Evolutionary conservation across 2,329 filamentous ascomycete genomes (phyloP).

Genomic region (Alternaria ventricosa): DNA sequence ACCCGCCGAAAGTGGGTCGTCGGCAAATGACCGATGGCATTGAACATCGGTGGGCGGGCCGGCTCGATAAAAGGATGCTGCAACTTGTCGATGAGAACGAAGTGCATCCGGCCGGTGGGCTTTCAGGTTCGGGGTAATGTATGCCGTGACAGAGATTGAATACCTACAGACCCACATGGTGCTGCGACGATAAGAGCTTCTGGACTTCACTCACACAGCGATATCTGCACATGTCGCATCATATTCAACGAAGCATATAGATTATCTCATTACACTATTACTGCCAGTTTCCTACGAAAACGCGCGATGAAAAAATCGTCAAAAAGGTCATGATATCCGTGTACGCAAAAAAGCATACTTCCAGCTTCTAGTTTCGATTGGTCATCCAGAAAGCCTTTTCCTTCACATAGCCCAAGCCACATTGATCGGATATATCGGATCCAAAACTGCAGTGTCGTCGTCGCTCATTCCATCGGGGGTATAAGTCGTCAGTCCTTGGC

Average conservation of each 20-base stretch:
- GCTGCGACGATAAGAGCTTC: not conserved
- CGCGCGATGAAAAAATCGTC: slow-evolving; percentile 18
- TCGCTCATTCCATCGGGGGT: slow-evolving; percentile 39
- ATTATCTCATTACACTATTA: slow-evolving; percentile 20
- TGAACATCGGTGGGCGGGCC: slow-evolving; percentile 2
- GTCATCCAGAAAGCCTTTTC: not conserved
- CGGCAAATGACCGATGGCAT: slow-evolving; percentile 23
- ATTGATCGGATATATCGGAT: slow-evolving; percentile 7
- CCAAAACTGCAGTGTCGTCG: slow-evolving; percentile 11
- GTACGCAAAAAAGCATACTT: too few relatives aligned
- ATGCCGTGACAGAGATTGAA: not conserved
- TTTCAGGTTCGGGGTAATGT: not conserved
- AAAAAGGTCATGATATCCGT: slow-evolving; percentile 5
- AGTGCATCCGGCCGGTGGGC: not conserved
- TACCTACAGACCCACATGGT: not conserved
- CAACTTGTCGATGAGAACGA: not conserved
- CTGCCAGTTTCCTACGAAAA: slow-evolving; percentile 1
- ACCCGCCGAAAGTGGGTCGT: slow-evolving; percentile 20
- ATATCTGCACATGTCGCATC: not conserved
- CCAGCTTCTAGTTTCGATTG: too few relatives aligned
- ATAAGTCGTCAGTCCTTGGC: slow-evolving; percentile 38
- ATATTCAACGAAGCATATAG: not conserved
- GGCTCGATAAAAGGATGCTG: not conserved
- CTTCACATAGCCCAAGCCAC: slow-evolving; percentile 18
- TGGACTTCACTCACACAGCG: not conserved